A percentile compares a stretch with the other conserved stretches of the same genome.
Conservation (phyloP, 2,329 filamentous ascomycete species). For the Mycogone perniciosa region DNA sequence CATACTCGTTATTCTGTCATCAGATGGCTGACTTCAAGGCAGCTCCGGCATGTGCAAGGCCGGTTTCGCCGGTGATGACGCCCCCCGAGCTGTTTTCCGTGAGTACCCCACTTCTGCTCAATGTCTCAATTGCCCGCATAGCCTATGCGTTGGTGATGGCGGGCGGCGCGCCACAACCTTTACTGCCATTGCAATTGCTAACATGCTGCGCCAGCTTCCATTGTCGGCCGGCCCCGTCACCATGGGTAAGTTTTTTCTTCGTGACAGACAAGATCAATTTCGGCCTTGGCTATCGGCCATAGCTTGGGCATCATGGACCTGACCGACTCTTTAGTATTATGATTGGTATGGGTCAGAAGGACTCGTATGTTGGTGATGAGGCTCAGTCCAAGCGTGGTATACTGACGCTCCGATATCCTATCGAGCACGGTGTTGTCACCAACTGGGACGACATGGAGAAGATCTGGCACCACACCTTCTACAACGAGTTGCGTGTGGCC, state of each 20-base stretch:
- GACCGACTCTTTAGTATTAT: constrained; percentile 68
- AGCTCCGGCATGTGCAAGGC: constrained; percentile 99
- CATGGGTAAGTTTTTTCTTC: constrained; percentile 73
- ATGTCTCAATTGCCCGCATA: constrained; percentile 10
- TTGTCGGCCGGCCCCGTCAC: constrained; percentile 98
- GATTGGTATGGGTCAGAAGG: constrained; percentile 99
- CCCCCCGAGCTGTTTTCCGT: constrained; percentile 99
- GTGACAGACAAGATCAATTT: constrained; percentile 5
- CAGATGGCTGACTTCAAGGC: constrained; percentile 21
- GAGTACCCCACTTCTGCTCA: constrained; percentile 50
- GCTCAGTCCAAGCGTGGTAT: constrained; percentile 99
- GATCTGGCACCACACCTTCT: constrained; percentile 99
- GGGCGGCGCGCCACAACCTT: constrained; percentile 8
- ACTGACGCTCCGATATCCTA: constrained; percentile 97
- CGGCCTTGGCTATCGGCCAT: background rate
- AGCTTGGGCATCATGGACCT: constrained; percentile 8
- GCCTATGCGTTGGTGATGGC: constrained; percentile 14
- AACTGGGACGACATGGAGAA: constrained; percentile 99
- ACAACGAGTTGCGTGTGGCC: constrained; percentile 99
- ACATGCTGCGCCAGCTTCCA: constrained; percentile 65
- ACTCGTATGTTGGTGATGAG: constrained; percentile 99
- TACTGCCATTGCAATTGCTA: constrained; percentile 24
- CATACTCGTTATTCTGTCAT: constrained; percentile 1
- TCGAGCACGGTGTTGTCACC: constrained; percentile 99
- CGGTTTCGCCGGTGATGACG: constrained; percentile 99